A percentile compares a stretch with the other conserved stretches of the same genome.
phyloP scores from a whole-genome alignment of 2,329 filamentous ascomycete species.

The Hymenoscyphus fraxineus region DNA sequence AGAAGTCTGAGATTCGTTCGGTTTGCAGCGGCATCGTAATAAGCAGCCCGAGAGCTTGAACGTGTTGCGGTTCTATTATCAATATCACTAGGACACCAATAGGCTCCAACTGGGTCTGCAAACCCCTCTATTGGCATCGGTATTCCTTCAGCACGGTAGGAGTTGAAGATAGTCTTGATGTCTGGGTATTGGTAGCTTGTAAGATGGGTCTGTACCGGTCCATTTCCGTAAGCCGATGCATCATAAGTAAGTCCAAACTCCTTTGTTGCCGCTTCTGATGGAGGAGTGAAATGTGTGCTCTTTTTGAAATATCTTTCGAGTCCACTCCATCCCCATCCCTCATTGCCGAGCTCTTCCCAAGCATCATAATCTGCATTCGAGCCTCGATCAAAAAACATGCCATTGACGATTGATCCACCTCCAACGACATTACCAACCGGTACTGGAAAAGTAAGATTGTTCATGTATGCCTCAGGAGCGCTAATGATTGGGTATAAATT shows the following conservation, averaged over 20 bases:
- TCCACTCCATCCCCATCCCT: constrained; percentile 38
- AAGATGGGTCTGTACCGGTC: constrained; percentile 7
- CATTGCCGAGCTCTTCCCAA: constrained; percentile 41
- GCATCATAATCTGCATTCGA: constrained; percentile 32
- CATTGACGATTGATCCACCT: constrained; percentile 34
- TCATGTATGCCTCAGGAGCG: constrained; percentile 5
- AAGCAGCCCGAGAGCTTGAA: constrained; percentile 8
- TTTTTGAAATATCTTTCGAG: constrained; percentile 41
- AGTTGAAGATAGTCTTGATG: constrained; percentile 9
- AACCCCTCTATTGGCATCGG: constrained; percentile 13
- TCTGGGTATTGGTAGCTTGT: constrained; percentile 10
- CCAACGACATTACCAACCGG: constrained; percentile 28
- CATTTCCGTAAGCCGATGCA: constrained; percentile 11
- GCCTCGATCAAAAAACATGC: constrained; percentile 19
- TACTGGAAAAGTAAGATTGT: constrained; percentile 3
- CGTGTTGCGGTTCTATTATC: constrained; percentile 12
- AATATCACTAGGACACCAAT: constrained; percentile 12
- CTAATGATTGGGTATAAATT: constrained; percentile 10
- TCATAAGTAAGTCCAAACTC: constrained; percentile 11
- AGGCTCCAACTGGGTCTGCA: constrained; percentile 8
- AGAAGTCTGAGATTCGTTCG: constrained; percentile 14
- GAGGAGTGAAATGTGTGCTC: constrained; percentile 12
- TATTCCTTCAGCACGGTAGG: constrained; percentile 6
- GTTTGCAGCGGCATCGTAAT: constrained; percentile 11
- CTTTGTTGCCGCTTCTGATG: constrained; percentile 5